These are phyloP conservation scores for Cyclostephanos invisitatus DNA, from an alignment of 108 stramenopile species.

Conservation along the genomic window DNA sequence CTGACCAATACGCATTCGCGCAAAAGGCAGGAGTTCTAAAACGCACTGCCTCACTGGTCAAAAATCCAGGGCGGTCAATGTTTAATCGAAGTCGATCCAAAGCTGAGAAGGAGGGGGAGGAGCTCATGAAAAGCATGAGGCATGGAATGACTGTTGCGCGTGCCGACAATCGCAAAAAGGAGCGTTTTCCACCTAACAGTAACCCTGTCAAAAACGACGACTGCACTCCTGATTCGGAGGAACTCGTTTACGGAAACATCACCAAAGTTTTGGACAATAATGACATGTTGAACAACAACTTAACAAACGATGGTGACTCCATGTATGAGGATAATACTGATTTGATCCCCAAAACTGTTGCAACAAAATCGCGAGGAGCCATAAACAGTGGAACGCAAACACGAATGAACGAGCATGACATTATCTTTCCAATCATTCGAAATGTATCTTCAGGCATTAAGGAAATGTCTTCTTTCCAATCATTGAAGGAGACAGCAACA, in stretches of 20 bases:
- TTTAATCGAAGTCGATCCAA: background rate
- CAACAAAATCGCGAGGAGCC: too few relatives aligned
- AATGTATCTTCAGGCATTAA: background rate
- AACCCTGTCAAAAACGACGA: background rate
- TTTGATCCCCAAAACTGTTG: too few relatives aligned
- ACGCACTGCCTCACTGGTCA: slow-evolving; percentile 27
- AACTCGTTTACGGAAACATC: background rate
- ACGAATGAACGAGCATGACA: too few relatives aligned
- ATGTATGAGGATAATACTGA: background rate
- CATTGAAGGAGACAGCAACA: slow-evolving; percentile 10
- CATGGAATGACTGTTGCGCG: slow-evolving; percentile 3
- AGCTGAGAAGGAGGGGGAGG: background rate
- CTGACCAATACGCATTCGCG: slow-evolving; percentile 17
- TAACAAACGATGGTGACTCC: background rate
- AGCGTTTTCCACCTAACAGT: background rate
- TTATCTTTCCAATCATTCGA: too few relatives aligned
- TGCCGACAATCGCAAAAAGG: slow-evolving; percentile 8
- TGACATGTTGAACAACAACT: background rate
- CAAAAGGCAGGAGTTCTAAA: slow-evolving; percentile 14
- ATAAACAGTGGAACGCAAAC: background rate
- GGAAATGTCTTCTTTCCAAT: background rate
- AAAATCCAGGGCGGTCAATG: slow-evolving; percentile 13
- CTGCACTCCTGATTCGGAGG: background rate
- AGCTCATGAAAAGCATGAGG: slow-evolving; percentile 6
- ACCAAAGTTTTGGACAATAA: background rate